phyloP scores from a whole-genome alignment of 768 basidiomycete genomes.

The Leucocoprinus birnbaumii region DNA sequence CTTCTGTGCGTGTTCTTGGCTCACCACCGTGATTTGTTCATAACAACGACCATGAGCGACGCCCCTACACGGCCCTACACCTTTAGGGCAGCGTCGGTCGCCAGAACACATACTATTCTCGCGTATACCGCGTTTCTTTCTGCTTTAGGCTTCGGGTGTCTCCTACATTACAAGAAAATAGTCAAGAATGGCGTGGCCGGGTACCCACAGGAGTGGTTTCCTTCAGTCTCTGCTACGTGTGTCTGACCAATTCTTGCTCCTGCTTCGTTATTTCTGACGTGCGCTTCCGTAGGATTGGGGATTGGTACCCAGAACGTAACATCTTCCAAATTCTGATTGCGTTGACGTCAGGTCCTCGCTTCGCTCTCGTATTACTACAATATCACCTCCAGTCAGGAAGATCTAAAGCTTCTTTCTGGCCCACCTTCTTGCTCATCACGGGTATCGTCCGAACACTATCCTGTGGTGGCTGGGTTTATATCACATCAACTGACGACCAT shows the following conservation, averaged over 20 bases:
- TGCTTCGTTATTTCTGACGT: neutral
- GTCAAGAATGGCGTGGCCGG: slow-evolving; percentile 82
- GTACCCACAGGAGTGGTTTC: slow-evolving; percentile 89
- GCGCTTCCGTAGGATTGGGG: slow-evolving; percentile 63
- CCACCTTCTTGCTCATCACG: slow-evolving; percentile 51
- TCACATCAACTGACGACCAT: slow-evolving; percentile 83
- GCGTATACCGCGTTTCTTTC: slow-evolving; percentile 61
- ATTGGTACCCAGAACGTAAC: slow-evolving; percentile 86
- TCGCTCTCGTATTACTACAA: slow-evolving; percentile 60
- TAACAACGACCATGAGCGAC: slow-evolving; percentile 11
- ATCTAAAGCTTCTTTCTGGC: slow-evolving; percentile 36
- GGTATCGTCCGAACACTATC: slow-evolving; percentile 74
- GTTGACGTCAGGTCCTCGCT: slow-evolving; percentile 79
- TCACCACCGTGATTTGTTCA: neutral
- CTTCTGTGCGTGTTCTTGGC: no score
- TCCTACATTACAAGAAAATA: slow-evolving; percentile 78
- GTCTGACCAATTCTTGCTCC: slow-evolving; percentile 21
- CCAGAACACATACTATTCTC: slow-evolving; percentile 62
- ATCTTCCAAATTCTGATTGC: slow-evolving; percentile 89
- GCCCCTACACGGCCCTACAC: slow-evolving; percentile 15
- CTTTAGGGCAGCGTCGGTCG: slow-evolving; percentile 53
- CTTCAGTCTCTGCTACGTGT: slow-evolving; percentile 84
- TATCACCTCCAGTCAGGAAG: slow-evolving; percentile 46
- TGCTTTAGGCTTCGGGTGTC: slow-evolving; percentile 62
- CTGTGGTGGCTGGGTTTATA: slow-evolving; percentile 92